Evolutionary conservation across 345 rosid genomes (phyloP).

Genomic region (Ailanthus altissimus): DNA sequence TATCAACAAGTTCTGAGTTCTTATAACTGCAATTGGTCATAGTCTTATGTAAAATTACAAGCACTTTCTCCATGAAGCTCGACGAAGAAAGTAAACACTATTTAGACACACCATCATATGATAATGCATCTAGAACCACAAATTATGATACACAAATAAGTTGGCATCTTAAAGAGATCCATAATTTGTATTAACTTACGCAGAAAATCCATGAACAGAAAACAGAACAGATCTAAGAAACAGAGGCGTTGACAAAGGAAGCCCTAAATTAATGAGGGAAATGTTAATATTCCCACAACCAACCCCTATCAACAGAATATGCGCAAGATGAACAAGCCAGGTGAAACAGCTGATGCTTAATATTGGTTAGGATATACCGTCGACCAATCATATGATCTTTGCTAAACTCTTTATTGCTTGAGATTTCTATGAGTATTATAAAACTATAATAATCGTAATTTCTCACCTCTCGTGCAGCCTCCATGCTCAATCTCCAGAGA

Average conservation of each 20-base stretch:
- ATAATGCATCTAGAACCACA: background rate
- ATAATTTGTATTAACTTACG: background rate
- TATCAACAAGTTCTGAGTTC: background rate
- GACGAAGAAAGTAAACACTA: background rate
- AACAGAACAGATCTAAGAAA: constrained; percentile 4
- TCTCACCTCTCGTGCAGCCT: constrained; percentile 95
- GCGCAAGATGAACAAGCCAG: constrained; percentile 23
- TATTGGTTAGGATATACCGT: constrained; percentile 12
- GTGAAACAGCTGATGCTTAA: constrained; percentile 18
- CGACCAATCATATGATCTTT: no score
- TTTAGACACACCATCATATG: background rate
- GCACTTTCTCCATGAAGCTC: background rate
- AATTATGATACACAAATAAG: constrained; percentile 7
- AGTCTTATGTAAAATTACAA: background rate
- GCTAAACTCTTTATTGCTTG: no score
- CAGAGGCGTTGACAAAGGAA: constrained; percentile 1
- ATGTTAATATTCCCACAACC: constrained; percentile 2
- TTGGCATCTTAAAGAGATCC: background rate
- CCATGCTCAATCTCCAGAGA: constrained; percentile 98
- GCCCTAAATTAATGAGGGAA: background rate
- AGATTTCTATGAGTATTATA: no score
- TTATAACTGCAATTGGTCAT: background rate
- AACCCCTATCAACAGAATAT: constrained; percentile 10
- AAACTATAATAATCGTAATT: background rate
- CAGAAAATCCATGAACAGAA: background rate